These are phyloP conservation scores for Collybia sp. DNA, from an alignment of 768 basidiomycete species.

Conservation along the genomic window DNA sequence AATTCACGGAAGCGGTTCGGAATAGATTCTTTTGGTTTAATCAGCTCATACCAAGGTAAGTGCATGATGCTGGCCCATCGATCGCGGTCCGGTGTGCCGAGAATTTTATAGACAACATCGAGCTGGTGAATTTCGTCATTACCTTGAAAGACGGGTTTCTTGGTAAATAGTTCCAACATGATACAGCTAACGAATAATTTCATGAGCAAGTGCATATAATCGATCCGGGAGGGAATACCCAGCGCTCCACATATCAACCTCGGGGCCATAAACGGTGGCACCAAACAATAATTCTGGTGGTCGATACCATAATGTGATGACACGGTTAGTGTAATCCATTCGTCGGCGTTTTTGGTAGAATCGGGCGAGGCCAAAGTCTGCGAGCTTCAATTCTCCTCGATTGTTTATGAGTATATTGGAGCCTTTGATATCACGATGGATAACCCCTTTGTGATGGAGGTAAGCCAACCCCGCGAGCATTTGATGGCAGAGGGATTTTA, in stretches of 20 bases:
- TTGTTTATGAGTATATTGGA: constrained; percentile 96
- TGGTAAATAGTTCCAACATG: constrained; percentile 95
- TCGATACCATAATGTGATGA: constrained; percentile 98
- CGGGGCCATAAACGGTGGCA: constrained; percentile 92
- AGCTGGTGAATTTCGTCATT: constrained; percentile 97
- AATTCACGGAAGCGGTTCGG: constrained; percentile 75
- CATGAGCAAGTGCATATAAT: constrained; percentile 1
- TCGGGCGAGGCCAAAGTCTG: constrained; percentile 94
- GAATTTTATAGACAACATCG: constrained; percentile 84
- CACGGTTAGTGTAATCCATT: constrained; percentile 97
- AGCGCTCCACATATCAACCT: constrained; percentile 99
- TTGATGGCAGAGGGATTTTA: constrained; percentile 94
- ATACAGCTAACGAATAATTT: constrained; percentile 66
- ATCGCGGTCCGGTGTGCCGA: constrained; percentile 82
- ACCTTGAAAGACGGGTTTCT: constrained; percentile 96
- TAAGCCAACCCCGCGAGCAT: constrained; percentile 95
- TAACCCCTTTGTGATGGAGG: constrained; percentile 92
- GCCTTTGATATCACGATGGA: constrained; percentile 98
- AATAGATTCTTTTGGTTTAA: constrained; percentile 78
- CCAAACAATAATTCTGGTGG: constrained; percentile 94
- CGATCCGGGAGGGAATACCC: constrained; percentile 53
- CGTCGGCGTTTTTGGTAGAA: constrained; percentile 90
- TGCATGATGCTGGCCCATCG: constrained; percentile 81
- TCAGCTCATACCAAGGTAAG: constrained; percentile 98
- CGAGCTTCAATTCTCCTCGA: constrained; percentile 90